Conservation (phyloP, 441 rosid genomes). For the Raphanus hybrid region DNA sequence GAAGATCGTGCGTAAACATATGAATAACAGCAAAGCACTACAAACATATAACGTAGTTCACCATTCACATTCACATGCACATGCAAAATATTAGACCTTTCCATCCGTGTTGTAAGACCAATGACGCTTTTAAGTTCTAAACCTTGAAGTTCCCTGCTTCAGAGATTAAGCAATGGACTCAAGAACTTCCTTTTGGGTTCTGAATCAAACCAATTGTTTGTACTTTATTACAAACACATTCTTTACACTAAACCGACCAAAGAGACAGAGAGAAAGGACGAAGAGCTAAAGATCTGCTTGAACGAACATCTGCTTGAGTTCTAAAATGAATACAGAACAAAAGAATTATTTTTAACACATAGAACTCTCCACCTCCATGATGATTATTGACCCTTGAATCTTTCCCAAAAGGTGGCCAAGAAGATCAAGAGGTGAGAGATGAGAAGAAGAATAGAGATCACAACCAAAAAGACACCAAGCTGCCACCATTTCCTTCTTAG, state of each 20-base stretch:
- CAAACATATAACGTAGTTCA: not conserved
- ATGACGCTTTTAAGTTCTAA: not conserved
- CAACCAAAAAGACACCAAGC: slow-evolving; percentile 62
- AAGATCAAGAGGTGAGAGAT: slow-evolving; percentile 58
- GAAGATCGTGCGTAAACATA: not conserved
- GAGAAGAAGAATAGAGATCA: slow-evolving; percentile 63
- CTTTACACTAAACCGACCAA: slow-evolving; percentile 30
- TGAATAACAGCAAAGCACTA: not conserved
- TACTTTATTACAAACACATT: slow-evolving; percentile 34
- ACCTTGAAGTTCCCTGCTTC: not conserved
- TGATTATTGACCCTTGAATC: slow-evolving; percentile 29
- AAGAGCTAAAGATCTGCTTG: slow-evolving; percentile 19
- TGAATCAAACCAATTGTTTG: slow-evolving; percentile 15
- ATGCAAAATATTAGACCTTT: not conserved
- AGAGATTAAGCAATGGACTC: not conserved
- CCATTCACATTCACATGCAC: not conserved
- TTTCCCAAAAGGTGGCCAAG: slow-evolving; percentile 58
- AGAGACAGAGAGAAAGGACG: not conserved
- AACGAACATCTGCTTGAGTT: slow-evolving; percentile 6
- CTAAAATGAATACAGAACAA: slow-evolving; percentile 28
- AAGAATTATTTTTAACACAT: slow-evolving; percentile 25
- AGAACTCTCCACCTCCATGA: slow-evolving; percentile 1
- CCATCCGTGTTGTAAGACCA: not conserved
- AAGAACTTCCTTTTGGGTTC: not conserved
- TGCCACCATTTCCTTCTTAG: slow-evolving; percentile 69